Base-by-base conservation (phyloP, 495 filamentous ascomycete genomes). In the Viridothelium virens region DNA sequence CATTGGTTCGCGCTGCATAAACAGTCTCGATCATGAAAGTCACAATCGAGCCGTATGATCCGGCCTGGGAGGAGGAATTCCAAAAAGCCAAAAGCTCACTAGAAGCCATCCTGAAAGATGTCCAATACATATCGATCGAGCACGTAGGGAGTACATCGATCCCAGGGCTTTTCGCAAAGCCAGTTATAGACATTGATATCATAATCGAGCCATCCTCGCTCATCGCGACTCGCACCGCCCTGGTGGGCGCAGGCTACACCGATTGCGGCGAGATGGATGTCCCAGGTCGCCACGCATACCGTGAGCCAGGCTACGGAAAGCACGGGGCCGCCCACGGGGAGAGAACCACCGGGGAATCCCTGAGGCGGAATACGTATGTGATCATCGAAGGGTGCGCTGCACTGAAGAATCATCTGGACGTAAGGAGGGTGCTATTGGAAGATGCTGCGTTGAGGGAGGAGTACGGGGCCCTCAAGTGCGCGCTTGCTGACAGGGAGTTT, bases 111-210 rank as follows among this genome's bases (percentile, higher is more conserved):
- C 68, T 76, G 16, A 18, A 50, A 14, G 46, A 31, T 38, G 47
- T 67, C 4, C 4, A 11, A 1, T 25, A 47, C 16, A 34, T 71
- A 5, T 67, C 66, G 3, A 76, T 76, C 63, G 72, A 74, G 46
- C 74, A 76, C 63, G 67, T 74, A 16, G 73, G 74, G 18, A 73
- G 73, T 65, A 76, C 74, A 18, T 74, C 74, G 9, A 67, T 76
- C 36, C 73, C 73, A 2, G 34, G 37, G 48, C 67, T 76, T 11
- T 56, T 47, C 36, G 69, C 73, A n/a, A 76, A 76, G 46, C 71
- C 73, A 39, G 73, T 74, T 44, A 65, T 76, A 50, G 74, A 76
- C 38, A 71, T 76, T 46, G 69, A 75, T 38, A 70, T 76, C 65
- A 71, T 74, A 38, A 67, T 74, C 47, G 14, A 59, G 16, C 48